A percentile compares a stretch with the other conserved stretches of the same genome.
Evolutionary conservation across 2,329 filamentous ascomycete genomes (phyloP).

Genomic region (Aquanectria penicillioides): DNA sequence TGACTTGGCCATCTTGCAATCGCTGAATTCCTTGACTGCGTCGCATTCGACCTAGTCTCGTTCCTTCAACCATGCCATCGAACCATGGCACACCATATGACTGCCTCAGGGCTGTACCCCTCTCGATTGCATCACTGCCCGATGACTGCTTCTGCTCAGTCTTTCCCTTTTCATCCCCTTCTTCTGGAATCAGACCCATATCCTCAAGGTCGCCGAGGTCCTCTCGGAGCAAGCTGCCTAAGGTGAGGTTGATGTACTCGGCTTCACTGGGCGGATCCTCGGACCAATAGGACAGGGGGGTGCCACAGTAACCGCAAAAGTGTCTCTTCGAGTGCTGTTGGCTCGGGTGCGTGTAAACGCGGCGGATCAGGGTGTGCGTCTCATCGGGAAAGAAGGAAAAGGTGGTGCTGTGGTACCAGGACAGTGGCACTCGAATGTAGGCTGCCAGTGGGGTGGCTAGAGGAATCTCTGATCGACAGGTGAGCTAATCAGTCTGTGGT

Average conservation of each 20-base stretch:
- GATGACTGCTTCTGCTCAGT: conserved; percentile 19
- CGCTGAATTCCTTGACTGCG: conserved; percentile 64
- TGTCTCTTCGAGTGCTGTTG: conserved; percentile 72
- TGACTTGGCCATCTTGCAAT: conserved; percentile 71
- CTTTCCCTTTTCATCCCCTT: conserved; percentile 42
- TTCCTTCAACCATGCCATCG: conserved; percentile 81
- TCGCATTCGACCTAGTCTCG: conserved; percentile 74
- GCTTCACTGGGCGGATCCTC: conserved; percentile 77
- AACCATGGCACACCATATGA: conserved; percentile 87
- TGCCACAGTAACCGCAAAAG: conserved; percentile 94
- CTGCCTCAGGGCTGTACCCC: conserved; percentile 53
- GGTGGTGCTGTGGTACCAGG: conserved; percentile 82
- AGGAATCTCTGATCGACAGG: conserved; percentile 61
- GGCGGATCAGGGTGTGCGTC: conserved; percentile 71
- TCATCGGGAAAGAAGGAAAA: conserved; percentile 83
- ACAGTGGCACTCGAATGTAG: conserved; percentile 83
- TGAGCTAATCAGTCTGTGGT: conserved; percentile 26
- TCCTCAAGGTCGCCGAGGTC: conserved; percentile 80
- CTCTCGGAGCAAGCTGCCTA: conserved; percentile 79
- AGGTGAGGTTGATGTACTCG: conserved; percentile 81
- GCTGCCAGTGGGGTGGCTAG: conserved; percentile 79
- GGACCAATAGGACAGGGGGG: conserved; percentile 84
- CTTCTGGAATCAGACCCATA: conserved; percentile 73
- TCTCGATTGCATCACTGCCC: conserved; percentile 28
- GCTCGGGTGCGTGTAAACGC: conserved; percentile 70